These are phyloP conservation scores for Phytophthora cactorum DNA, from an alignment of 352 stramenopile genomes.

Conservation along the genomic window DNA sequence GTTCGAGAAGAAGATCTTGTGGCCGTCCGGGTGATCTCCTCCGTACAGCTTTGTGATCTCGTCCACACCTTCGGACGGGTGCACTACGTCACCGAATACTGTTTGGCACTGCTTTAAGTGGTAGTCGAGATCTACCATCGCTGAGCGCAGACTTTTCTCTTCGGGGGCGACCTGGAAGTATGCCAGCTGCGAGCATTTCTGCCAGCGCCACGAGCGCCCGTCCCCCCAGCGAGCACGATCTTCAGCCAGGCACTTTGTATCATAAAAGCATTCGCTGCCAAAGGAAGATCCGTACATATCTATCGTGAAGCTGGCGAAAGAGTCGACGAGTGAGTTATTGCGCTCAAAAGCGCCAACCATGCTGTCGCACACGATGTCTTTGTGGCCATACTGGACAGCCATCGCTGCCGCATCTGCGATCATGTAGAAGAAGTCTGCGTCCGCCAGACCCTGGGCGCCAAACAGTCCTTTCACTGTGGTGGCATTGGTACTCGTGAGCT, in stretches of 20 bases:
- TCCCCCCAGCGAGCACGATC: constrained; percentile 67
- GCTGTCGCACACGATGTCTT: constrained; percentile 73
- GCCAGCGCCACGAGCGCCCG: constrained; percentile 86
- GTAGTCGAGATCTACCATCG: constrained; percentile 77
- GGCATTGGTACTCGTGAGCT: constrained; percentile 55
- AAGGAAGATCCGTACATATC: constrained; percentile 84
- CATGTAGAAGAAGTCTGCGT: constrained; percentile 92
- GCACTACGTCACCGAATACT: constrained; percentile 75
- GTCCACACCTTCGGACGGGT: constrained; percentile 61
- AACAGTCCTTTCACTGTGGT: constrained; percentile 71
- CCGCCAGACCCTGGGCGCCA: constrained; percentile 56
- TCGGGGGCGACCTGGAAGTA: constrained; percentile 87
- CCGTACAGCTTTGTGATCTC: constrained; percentile 79
- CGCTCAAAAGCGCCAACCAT: constrained; percentile 59
- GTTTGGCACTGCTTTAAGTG: constrained; percentile 78
- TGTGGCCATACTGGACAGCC: constrained; percentile 89
- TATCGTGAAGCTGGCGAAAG: constrained; percentile 84
- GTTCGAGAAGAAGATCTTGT: constrained; percentile 89
- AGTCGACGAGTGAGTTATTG: constrained; percentile 59
- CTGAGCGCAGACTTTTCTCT: constrained; percentile 64
- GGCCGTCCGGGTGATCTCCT: constrained; percentile 65
- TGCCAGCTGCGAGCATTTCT: constrained; percentile 88
- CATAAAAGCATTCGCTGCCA: constrained; percentile 83
- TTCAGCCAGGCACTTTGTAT: constrained; percentile 69
- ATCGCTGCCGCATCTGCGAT: constrained; percentile 87